Percentiles rank a stretch among this genome's conserved stretches.
phyloP scores from a whole-genome alignment of 495 filamentous ascomycete genomes.

The Neurospora tetraspora region DNA sequence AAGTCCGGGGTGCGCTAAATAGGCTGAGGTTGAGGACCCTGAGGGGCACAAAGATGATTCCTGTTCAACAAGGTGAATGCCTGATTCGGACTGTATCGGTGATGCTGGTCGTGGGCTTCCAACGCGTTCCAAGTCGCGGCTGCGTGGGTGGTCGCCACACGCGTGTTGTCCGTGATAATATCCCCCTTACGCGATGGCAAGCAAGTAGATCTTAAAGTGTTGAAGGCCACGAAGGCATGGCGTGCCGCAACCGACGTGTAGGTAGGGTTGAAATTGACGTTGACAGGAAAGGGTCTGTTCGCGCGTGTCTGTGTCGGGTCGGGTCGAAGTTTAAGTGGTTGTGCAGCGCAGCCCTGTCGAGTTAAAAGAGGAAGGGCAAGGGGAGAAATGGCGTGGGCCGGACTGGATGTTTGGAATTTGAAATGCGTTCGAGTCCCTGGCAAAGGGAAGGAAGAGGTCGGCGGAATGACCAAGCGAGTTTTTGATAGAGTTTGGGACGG shows the following conservation, averaged over 20 bases:
- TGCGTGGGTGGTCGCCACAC: background rate
- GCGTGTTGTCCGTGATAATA: background rate
- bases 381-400: background rate
- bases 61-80: background rate
- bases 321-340: background rate
- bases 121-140: background rate
- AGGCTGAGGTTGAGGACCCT: background rate
- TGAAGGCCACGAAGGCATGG: background rate
- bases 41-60: background rate
- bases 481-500: background rate
- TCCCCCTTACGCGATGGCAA: background rate
- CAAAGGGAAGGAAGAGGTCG: background rate
- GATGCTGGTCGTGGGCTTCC: background rate
- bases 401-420: background rate
- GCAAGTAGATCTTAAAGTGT: background rate
- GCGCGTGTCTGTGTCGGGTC: background rate
- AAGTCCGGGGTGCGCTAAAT: background rate
- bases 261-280: background rate
- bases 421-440: background rate
- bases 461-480: background rate
- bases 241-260: background rate
- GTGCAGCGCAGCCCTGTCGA: background rate
- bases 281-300: background rate
- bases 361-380: background rate
- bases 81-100: background rate